phyloP scores from a whole-genome alignment of 139 green algal genomes.

The Microglena sp. region DNA sequence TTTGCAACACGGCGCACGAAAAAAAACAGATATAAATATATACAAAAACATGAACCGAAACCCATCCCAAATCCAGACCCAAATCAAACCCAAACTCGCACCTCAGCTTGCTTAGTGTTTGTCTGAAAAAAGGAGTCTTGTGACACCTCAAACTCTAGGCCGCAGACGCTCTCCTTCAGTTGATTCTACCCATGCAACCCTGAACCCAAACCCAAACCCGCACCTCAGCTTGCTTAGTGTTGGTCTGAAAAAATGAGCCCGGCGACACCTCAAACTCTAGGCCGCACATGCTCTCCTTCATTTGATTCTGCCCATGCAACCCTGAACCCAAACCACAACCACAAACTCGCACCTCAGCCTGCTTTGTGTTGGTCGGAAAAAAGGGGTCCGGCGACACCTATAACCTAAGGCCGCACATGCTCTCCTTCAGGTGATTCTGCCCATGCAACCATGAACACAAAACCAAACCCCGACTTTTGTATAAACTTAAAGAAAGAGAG shows the following conservation, averaged over 20 bases:
- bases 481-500: too few species aligned
- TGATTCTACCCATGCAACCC: background rate
- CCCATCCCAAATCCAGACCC: too few species aligned
- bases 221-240: slow-evolving; percentile 55
- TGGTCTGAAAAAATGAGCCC: slow-evolving; percentile 83
- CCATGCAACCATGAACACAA: too few species aligned
- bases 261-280: slow-evolving; percentile 59
- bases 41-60: too few species aligned
- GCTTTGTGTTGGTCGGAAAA: slow-evolving; percentile 78
- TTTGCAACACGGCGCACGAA: too few species aligned
- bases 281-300: slow-evolving; percentile 28
- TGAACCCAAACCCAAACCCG: too few species aligned
- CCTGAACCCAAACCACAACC: too few species aligned
- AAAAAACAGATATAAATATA: too few species aligned
- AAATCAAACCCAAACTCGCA: slow-evolving; percentile 9
- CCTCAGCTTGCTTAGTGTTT: slow-evolving; percentile 67
- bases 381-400: slow-evolving; percentile 66
- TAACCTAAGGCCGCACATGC: slow-evolving; percentile 44
- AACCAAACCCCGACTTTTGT: too few species aligned
- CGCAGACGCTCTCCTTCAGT: slow-evolving; percentile 25
- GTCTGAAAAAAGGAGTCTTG: slow-evolving; percentile 82
- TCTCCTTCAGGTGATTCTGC: background rate
- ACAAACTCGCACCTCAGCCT: slow-evolving; percentile 38
- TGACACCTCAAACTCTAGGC: slow-evolving; percentile 59
- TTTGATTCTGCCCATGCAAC: background rate